Conservation (phyloP, 352 stramenopile genomes). For the Salisapilia sapeloensis region DNA sequence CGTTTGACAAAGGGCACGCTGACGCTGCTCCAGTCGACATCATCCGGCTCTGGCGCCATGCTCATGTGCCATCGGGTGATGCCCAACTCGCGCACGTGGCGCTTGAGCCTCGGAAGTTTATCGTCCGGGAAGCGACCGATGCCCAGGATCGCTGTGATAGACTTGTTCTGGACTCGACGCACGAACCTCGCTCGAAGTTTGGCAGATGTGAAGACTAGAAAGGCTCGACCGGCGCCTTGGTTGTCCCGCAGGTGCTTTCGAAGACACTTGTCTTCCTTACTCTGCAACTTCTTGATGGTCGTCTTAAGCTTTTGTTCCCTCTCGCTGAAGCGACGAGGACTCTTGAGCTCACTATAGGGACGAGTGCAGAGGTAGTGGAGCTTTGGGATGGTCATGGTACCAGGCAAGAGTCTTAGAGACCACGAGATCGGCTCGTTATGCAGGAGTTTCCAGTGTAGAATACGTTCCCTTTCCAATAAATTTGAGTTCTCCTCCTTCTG, state of each 20-base stretch:
- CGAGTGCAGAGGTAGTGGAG: slow-evolving; percentile 21
- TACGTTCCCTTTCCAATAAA: slow-evolving; percentile 33
- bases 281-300: slow-evolving; percentile 36
- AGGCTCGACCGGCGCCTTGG: slow-evolving; percentile 53
- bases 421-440: slow-evolving; percentile 27
- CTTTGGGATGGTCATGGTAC: slow-evolving; percentile 54
- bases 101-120: slow-evolving; percentile 31
- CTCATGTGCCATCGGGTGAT: slow-evolving; percentile 66
- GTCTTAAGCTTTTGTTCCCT: slow-evolving; percentile 12
- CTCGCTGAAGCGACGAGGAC: slow-evolving; percentile 10
- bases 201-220: slow-evolving; percentile 68
- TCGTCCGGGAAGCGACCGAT: slow-evolving; percentile 57
- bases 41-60: slow-evolving; percentile 57
- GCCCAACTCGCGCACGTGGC: slow-evolving; percentile 58
- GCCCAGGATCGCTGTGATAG: slow-evolving; percentile 54
- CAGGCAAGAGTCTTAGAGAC: slow-evolving; percentile 47
- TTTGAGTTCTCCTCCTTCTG: slow-evolving; percentile 27
- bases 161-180: slow-evolving; percentile 49
- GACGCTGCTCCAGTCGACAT: slow-evolving; percentile 77
- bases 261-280: slow-evolving; percentile 30
- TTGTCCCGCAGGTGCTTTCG: slow-evolving; percentile 43
- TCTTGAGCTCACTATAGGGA: slow-evolving; percentile 17
- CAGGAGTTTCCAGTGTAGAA: slow-evolving; percentile 20
- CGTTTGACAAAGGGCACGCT: slow-evolving; percentile 71
- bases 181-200: slow-evolving; percentile 60